These are phyloP conservation scores for Annulohypoxylon moriforme DNA, from an alignment of 495 filamentous ascomycete genomes.

Conservation along the genomic window DNA sequence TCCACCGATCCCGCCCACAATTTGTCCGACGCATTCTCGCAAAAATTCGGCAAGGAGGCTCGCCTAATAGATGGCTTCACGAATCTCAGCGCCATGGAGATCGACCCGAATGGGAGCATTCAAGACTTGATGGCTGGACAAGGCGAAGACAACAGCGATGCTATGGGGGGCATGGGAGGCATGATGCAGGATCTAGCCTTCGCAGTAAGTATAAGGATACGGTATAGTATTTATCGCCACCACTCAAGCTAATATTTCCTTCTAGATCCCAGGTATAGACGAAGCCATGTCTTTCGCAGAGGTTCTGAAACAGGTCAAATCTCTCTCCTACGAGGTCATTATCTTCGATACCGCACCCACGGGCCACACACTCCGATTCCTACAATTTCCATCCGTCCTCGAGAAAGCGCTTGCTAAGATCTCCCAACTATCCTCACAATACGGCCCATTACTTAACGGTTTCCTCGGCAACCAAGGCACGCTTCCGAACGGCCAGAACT, in stretches of 20 bases:
- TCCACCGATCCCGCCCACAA: slow-evolving; percentile 99
- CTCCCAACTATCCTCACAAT: slow-evolving; percentile 91
- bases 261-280: slow-evolving; percentile 95
- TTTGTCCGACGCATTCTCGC: slow-evolving; percentile 95
- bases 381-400: slow-evolving; percentile 97
- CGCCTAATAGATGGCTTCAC: slow-evolving; percentile 89
- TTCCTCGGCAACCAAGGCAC: slow-evolving; percentile 84
- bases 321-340: slow-evolving; percentile 97
- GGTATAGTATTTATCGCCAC: neutral
- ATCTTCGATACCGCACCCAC: slow-evolving; percentile 99
- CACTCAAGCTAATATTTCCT: slow-evolving; percentile 29
- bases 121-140: slow-evolving; percentile 90
- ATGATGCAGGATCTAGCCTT: slow-evolving; percentile 77
- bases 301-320: slow-evolving; percentile 99
- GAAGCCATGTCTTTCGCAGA: slow-evolving; percentile 99
- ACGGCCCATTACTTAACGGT: slow-evolving; percentile 94
- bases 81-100: slow-evolving; percentile 98
- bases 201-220: slow-evolving; percentile 56
- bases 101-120: slow-evolving; percentile 97
- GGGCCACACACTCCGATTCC: slow-evolving; percentile 98
- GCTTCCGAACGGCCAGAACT: slow-evolving; percentile 88
- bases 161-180: slow-evolving; percentile 66
- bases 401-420: slow-evolving; percentile 98
- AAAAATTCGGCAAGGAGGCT: slow-evolving; percentile 99
- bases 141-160: slow-evolving; percentile 74